phyloP scores from a whole-genome alignment of 2,329 filamentous ascomycete species.

The Orbilia quercus region DNA sequence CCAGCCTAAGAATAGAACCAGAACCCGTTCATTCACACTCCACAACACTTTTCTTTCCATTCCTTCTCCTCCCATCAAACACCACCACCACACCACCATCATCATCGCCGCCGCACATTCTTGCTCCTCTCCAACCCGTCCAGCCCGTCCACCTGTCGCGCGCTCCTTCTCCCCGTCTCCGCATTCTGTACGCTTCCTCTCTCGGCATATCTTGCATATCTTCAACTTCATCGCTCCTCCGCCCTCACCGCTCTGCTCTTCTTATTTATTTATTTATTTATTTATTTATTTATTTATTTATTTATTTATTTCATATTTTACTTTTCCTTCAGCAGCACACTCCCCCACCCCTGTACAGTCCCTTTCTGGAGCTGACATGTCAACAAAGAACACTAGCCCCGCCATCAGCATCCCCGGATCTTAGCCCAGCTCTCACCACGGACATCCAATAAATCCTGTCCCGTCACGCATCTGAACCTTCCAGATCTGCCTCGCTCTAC shows the following conservation, averaged over 20 bases:
- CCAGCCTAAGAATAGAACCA: too few species aligned
- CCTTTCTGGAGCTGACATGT: slow-evolving; percentile 57
- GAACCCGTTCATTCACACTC: too few species aligned
- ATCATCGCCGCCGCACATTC: slow-evolving; percentile 24
- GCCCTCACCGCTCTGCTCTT: not conserved
- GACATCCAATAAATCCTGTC: not conserved
- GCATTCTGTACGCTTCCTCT: not conserved
- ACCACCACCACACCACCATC: slow-evolving; percentile 19
- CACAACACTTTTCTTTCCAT: too few species aligned
- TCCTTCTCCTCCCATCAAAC: too few species aligned
- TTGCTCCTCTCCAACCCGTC: slow-evolving; percentile 31
- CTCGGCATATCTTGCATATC: slow-evolving; percentile 12
- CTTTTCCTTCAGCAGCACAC: not conserved
- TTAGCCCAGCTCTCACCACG: slow-evolving; percentile 20
- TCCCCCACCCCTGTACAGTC: not conserved
- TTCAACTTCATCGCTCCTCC: slow-evolving; percentile 4
- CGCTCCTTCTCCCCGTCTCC: slow-evolving; percentile 14
- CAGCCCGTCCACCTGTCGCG: not conserved
- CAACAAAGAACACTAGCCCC: slow-evolving; percentile 61
- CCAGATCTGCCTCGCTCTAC: not conserved
- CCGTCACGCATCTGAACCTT: not conserved
- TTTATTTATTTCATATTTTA: too few species aligned
- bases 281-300: too few species aligned
- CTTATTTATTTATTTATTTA: too few species aligned
- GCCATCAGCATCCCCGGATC: slow-evolving; percentile 28